Evolutionary conservation across 2,329 filamentous ascomycete species (phyloP).

Genomic region (Calcarisporium arbuscula): DNA sequence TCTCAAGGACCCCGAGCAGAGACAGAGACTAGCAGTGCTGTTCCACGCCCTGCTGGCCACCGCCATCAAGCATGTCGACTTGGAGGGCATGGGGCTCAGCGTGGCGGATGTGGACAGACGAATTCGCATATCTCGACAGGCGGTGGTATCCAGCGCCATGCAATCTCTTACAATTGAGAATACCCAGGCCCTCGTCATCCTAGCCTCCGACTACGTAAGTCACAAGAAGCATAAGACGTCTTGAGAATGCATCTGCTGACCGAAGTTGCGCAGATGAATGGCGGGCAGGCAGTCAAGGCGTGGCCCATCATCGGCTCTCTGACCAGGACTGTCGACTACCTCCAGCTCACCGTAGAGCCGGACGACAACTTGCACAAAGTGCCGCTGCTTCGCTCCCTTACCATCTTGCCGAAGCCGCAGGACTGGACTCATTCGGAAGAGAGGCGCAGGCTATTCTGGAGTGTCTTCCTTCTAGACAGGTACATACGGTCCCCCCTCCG

Average conservation of each 20-base stretch:
- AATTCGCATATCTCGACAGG: slow-evolving; percentile 3
- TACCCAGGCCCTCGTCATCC: slow-evolving; percentile 2
- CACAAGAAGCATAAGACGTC: neutral
- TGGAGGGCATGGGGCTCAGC: slow-evolving; percentile 3
- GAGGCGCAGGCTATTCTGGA: slow-evolving; percentile 26
- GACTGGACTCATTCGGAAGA: slow-evolving; percentile 26
- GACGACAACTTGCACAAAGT: slow-evolving; percentile 4
- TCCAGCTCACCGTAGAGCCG: slow-evolving; percentile 21
- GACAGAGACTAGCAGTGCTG: slow-evolving; percentile 1
- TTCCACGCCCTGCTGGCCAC: slow-evolving; percentile 4
- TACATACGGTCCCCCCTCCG: slow-evolving; percentile 1
- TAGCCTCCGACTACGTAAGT: slow-evolving; percentile 4
- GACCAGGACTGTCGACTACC: slow-evolving; percentile 22
- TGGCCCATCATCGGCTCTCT: slow-evolving; percentile 25
- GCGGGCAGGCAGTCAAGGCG: slow-evolving; percentile 16
- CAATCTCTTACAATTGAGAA: slow-evolving; percentile 3
- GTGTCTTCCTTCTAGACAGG: slow-evolving; percentile 24
- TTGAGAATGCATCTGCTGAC: neutral
- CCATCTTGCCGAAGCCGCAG: slow-evolving; percentile 11
- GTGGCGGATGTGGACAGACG: slow-evolving; percentile 2
- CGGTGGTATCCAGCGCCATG: slow-evolving; percentile 3
- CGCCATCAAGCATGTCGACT: slow-evolving; percentile 7
- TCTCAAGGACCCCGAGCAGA: slow-evolving; percentile 1
- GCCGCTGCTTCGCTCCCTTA: slow-evolving; percentile 1
- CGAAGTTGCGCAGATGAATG: slow-evolving; percentile 19